These are phyloP conservation scores for Cryptococcus jaspeensis DNA, from an alignment of 1,284 basidiomycete species.

Conservation along the genomic window DNA sequence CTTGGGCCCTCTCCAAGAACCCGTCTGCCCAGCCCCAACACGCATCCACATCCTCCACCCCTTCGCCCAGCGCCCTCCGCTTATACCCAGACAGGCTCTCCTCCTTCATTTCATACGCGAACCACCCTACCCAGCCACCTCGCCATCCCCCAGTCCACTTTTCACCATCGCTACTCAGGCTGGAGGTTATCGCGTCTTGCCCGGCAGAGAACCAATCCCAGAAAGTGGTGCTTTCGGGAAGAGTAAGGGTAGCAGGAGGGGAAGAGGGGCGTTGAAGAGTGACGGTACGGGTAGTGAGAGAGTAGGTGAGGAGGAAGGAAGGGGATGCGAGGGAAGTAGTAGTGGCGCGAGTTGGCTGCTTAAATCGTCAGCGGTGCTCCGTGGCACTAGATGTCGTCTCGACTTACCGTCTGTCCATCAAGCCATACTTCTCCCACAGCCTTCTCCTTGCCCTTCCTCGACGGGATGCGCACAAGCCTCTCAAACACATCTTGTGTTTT, in stretches of 20 bases:
- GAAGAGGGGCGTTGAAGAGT: conserved; percentile 19
- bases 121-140: conserved; percentile 57
- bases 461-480: conserved; percentile 32
- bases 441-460: conserved; percentile 26
- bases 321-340: conserved; percentile 45
- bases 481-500: conserved; percentile 51
- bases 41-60: conserved; percentile 34
- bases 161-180: neutral
- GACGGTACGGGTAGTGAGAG: conserved; percentile 37
- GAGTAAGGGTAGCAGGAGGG: conserved; percentile 1
- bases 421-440: conserved; percentile 55
- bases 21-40: conserved; percentile 51
- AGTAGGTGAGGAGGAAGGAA: conserved; percentile 45
- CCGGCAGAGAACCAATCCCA: conserved; percentile 46
- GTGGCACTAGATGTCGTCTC: neutral
- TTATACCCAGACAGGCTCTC: conserved; percentile 51
- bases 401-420: conserved; percentile 52
- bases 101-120: conserved; percentile 59
- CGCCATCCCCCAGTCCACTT: conserved; percentile 37
- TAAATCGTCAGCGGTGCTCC: conserved; percentile 3
- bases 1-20: conserved; percentile 49
- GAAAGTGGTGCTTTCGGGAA: conserved; percentile 37
- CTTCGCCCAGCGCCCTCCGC: conserved; percentile 1
- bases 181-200: conserved; percentile 21
- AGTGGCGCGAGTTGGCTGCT: conserved; percentile 42